These are phyloP conservation scores for Yamadazyma friedrichii DNA, from an alignment of 1,139 yeast species.

Conservation along the genomic window DNA sequence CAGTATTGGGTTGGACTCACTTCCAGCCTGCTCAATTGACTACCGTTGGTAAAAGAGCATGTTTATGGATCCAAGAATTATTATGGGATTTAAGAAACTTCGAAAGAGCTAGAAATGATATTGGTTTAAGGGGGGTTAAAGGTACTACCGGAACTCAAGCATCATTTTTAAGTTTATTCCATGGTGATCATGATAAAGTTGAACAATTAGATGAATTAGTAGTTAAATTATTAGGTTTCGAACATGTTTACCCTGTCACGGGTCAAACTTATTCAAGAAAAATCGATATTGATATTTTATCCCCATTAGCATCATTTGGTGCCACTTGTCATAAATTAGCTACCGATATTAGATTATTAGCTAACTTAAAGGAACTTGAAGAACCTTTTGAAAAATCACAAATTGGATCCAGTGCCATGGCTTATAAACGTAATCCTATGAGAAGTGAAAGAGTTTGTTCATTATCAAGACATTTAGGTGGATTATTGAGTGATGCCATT, in stretches of 20 bases:
- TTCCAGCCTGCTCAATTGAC: constrained; percentile 99
- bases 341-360: constrained; percentile 92
- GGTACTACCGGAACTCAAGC: constrained; percentile 99
- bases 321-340: constrained; percentile 98
- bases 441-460: constrained; percentile 99
- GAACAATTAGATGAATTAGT: constrained; percentile 89
- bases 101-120: constrained; percentile 92
- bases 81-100: constrained; percentile 97
- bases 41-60: constrained; percentile 97
- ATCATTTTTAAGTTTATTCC: constrained; percentile 89
- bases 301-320: constrained; percentile 92
- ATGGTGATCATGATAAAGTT: constrained; percentile 95
- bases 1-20: constrained; percentile 99
- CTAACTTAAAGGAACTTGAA: constrained; percentile 94
- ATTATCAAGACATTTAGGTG: constrained; percentile 90
- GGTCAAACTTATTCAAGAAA: constrained; percentile 98
- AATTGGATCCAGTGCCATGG: constrained; percentile 98
- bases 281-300: constrained; percentile 91
- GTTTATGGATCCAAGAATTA: constrained; percentile 96
- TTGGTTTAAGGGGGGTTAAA: constrained; percentile 97
- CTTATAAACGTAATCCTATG: constrained; percentile 99
- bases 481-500: constrained; percentile 87
- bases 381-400: constrained; percentile 98
- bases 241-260: constrained; percentile 93
- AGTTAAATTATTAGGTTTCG: constrained; percentile 89